These are phyloP conservation scores for Ganoderma lingzhi DNA, from an alignment of 1,284 basidiomycete species.

Conservation along the genomic window DNA sequence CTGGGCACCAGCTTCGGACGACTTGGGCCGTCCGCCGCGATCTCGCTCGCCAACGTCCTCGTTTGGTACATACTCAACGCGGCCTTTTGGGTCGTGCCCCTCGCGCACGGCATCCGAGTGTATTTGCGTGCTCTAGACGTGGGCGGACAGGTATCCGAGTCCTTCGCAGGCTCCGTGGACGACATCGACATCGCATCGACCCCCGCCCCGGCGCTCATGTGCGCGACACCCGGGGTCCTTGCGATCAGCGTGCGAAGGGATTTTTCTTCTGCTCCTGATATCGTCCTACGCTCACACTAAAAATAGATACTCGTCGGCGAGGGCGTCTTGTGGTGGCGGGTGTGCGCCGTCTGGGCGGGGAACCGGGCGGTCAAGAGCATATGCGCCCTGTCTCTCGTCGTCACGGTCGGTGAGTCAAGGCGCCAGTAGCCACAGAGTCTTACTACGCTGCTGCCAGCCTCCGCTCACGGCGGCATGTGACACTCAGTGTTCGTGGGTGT, in stretches of 20 bases:
- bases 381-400: background rate
- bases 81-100: background rate
- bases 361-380: background rate
- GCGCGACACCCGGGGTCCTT: background rate
- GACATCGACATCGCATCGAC: background rate
- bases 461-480: no score
- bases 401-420: background rate
- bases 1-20: background rate
- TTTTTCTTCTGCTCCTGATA: rapidly evolving
- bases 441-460: no score
- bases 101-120: background rate
- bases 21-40: background rate
- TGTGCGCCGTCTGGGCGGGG: background rate
- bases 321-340: background rate
- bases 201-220: background rate
- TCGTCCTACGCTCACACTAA: background rate
- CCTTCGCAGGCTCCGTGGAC: no score
- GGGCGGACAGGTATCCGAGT: no score
- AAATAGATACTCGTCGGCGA: background rate
- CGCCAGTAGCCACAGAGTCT: no score
- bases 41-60: background rate
- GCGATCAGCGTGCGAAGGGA: background rate
- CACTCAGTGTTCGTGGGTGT: no score
- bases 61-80: background rate
- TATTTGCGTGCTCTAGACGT: no score